Base-by-base conservation (phyloP, 2,329 filamentous ascomycete genomes). In the Aschersonia sp. region DNA sequence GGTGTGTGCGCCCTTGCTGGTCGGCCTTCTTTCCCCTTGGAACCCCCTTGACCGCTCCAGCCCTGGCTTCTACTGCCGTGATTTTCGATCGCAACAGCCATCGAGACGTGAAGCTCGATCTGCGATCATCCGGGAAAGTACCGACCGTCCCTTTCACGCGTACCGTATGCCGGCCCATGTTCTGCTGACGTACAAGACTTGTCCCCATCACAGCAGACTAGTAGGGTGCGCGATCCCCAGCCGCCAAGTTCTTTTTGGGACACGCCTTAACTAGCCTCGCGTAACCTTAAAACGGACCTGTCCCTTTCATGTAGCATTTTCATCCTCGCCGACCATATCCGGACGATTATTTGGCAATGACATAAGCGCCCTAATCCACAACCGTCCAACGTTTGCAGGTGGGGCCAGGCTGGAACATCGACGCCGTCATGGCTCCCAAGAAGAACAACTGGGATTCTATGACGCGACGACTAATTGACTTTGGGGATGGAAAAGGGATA, bases 401-500 rank as follows among this genome's bases (percentile, higher is more conserved):
- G 30, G 22, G 31, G 45, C 6, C 8, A 31, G 9, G 12, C 29
- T 31, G 10, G 22, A 37, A 30, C 41, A 32, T n/a, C 43, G 32
- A 37, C 39, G 42, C 43, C 42, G 31, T 40, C 35, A 47, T 32
- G 30, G n/a, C 7, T 8, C 40, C 8, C 9, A 30, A 35, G 29
- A 31, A 11, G 41, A 30, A 31, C 41, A 41, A 29, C 40, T 29
- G 31, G n/a, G 4, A 31, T 48, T 49, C 48, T 47, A 49, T 49
- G 48, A 49, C 48, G 48, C 48, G 45, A 41, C 32, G 48, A 49
- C 31, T 43, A 8, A 22, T 9, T n/a, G 9, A 29, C 22, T 30
- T 43, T n/a, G 9, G 14, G 29, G 14, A 9, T 37, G 35, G 12
- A 37, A 12, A 9, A 37, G 12, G 12, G 35, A 37, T 8, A 37